Percentiles rank a stretch among this genome's conserved stretches.
Conservation (phyloP, 768 basidiomycete genomes). For the Butyriboletus loyo region DNA sequence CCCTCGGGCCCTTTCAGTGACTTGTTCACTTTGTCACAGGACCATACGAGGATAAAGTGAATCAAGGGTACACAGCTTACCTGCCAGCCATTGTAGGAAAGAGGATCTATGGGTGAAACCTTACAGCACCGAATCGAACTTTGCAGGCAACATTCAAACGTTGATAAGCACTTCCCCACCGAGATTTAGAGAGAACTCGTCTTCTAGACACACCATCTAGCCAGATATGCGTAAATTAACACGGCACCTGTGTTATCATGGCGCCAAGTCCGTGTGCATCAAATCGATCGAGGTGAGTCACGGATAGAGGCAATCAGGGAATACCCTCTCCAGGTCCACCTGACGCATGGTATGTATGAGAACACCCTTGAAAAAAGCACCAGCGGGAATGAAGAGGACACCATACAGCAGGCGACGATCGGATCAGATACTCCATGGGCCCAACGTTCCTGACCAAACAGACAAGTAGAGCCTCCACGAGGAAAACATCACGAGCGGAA, state of each 20-base stretch:
- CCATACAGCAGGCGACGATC: not conserved
- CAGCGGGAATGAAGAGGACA: not conserved
- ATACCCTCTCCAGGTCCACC: not conserved
- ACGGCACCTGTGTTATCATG: not conserved
- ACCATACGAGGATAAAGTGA: not conserved
- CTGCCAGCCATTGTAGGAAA: not conserved
- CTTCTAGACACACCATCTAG: not conserved
- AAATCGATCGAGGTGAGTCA: not conserved
- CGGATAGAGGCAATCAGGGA: not conserved
- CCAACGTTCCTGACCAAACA: not conserved
- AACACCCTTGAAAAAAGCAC: not conserved
- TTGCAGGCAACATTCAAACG: not conserved
- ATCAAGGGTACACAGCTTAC: not conserved
- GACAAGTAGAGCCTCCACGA: not conserved
- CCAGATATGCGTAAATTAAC: not conserved
- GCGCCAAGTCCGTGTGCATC: not conserved
- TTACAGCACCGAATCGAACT: not conserved
- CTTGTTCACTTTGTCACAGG: too few relatives aligned
- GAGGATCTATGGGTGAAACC: not conserved
- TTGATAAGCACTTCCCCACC: constrained; percentile 1
- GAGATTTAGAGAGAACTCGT: too few relatives aligned
- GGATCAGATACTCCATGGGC: not conserved
- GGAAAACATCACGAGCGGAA: not conserved
- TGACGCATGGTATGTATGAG: not conserved
- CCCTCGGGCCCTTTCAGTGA: too few relatives aligned